phyloP scores from a whole-genome alignment of 164 flowering plant species.

The Malania oleifera region DNA sequence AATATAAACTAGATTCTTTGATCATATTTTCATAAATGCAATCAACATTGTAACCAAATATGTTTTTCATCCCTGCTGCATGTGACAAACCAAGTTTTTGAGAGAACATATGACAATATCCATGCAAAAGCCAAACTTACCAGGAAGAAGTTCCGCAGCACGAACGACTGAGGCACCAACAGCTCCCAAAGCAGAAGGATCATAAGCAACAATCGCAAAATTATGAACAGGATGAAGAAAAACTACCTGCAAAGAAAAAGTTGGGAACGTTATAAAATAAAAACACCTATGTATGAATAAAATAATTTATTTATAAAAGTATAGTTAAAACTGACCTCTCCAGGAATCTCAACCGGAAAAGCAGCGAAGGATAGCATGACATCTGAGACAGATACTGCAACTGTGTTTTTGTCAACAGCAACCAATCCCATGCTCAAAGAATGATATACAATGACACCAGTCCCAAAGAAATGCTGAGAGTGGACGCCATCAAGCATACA shows the following conservation, averaged over 20 bases:
- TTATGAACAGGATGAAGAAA: conserved; percentile 95
- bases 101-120: background rate
- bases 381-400: conserved; percentile 84
- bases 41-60: too few species aligned
- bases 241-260: conserved; percentile 59
- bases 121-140: conserved; percentile 27
- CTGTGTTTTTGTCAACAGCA: conserved; percentile 89
- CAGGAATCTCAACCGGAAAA: conserved; percentile 94
- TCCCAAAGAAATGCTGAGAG: conserved; percentile 90
- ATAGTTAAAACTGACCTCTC: conserved; percentile 73
- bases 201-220: conserved; percentile 89
- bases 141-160: conserved; percentile 91
- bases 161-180: conserved; percentile 71
- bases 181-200: conserved; percentile 77
- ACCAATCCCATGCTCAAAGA: conserved; percentile 75
- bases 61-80: too few species aligned
- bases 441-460: conserved; percentile 84
- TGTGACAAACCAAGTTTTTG: background rate
- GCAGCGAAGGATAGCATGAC: conserved; percentile 97
- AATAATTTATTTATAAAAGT: too few species aligned
- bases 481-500: conserved; percentile 97
- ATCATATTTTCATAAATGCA: too few species aligned
- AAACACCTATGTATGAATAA: too few species aligned
- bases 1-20: too few species aligned
- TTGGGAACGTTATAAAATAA: too few species aligned